Percentiles rank a stretch among this genome's conserved stretches.
These are phyloP conservation scores for Ophiostoma quercus DNA, from an alignment of 2,329 filamentous ascomycete genomes.

Conservation along the genomic window DNA sequence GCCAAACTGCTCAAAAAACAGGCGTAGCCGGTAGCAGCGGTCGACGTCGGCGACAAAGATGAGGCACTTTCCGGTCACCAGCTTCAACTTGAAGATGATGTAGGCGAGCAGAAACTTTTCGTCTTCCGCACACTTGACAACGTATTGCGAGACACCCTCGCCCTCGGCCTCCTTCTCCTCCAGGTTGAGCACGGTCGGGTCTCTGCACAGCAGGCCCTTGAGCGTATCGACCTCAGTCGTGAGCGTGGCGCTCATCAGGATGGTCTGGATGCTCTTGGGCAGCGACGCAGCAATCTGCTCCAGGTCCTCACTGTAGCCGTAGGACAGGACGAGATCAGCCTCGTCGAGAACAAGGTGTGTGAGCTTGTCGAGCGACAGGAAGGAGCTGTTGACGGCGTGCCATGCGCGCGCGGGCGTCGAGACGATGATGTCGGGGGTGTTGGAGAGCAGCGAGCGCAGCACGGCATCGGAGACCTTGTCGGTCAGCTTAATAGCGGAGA, in stretches of 20 bases:
- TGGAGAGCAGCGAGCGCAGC: conserved; percentile 77
- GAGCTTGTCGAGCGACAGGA: conserved; percentile 65
- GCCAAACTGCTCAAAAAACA: conserved; percentile 95
- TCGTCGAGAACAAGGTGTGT: conserved; percentile 85
- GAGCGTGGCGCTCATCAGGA: conserved; percentile 90
- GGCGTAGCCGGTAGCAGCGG: conserved; percentile 80
- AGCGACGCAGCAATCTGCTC: conserved; percentile 70
- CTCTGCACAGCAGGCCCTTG: conserved; percentile 77
- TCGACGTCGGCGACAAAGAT: conserved; percentile 77
- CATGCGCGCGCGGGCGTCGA: conserved; percentile 83
- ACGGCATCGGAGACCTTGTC: conserved; percentile 87
- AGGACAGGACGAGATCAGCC: conserved; percentile 86
- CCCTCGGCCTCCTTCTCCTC: conserved; percentile 75
- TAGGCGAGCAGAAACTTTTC: conserved; percentile 93
- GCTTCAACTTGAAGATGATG: conserved; percentile 88
- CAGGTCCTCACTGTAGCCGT: conserved; percentile 89
- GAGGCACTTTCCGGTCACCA: conserved; percentile 84
- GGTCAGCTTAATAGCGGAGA: conserved; percentile 78
- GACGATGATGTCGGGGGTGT: conserved; percentile 81
- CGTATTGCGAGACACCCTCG: conserved; percentile 76
- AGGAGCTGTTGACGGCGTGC: conserved; percentile 67
- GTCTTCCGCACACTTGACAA: conserved; percentile 88
- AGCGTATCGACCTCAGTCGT: conserved; percentile 76
- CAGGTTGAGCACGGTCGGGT: conserved; percentile 73
- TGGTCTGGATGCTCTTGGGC: conserved; percentile 80